Evolutionary conservation across 2,329 filamentous ascomycete species (phyloP).

Genomic region (Penicillium psychrosexuale): DNA sequence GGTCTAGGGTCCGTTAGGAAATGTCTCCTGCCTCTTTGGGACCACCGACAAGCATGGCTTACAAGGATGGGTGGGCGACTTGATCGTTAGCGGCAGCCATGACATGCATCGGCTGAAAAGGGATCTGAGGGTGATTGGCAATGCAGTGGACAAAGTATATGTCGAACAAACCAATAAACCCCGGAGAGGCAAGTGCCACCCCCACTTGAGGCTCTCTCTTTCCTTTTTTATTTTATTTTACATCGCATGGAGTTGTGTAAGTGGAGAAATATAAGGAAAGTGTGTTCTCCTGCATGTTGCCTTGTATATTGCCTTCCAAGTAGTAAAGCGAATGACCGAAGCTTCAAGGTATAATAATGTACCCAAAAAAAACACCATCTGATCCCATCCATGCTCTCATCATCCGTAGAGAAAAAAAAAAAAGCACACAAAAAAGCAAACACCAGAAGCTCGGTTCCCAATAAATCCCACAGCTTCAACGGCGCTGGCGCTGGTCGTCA

Average conservation of each 20-base stretch:
- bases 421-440: neutral
- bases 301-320: neutral
- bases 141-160: neutral
- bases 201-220: neutral
- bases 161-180: neutral
- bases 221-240: neutral
- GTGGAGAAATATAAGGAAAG: neutral
- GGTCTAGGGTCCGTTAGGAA: neutral
- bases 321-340: neutral
- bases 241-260: neutral
- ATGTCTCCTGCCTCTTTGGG: neutral
- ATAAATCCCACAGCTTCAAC: neutral
- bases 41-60: neutral
- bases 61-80: neutral
- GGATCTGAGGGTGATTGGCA: neutral
- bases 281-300: conserved; percentile 5
- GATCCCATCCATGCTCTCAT: conserved; percentile 3
- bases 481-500: too few relatives aligned
- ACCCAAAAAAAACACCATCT: neutral
- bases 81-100: conserved; percentile 3
- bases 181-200: neutral
- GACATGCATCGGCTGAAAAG: conserved; percentile 5
- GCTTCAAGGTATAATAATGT: neutral
- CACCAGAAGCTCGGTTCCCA: neutral
- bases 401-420: neutral